Conservation (phyloP, 1,139 yeast genomes). For the Protomyces pachydermus region DNA sequence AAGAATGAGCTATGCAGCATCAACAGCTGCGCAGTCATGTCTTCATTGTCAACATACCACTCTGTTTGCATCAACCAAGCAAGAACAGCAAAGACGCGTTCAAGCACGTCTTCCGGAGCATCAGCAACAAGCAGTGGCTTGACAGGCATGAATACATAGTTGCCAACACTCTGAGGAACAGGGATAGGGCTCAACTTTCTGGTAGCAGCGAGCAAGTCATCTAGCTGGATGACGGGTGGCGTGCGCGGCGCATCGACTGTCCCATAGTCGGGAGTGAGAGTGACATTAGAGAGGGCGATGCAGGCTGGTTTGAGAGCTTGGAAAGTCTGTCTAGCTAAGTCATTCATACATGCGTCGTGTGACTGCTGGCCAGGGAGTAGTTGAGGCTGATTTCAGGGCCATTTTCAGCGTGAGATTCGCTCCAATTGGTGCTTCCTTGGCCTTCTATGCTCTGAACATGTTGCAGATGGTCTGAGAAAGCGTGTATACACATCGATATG, state of each 20-base stretch:
- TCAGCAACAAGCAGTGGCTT: constrained; percentile 11
- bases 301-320: constrained; percentile 8
- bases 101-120: background rate
- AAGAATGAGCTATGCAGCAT: constrained; percentile 1
- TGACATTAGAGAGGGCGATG: constrained; percentile 8
- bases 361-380: background rate
- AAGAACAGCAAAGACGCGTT: constrained; percentile 1
- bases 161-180: constrained; percentile 11
- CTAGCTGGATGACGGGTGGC: constrained; percentile 1
- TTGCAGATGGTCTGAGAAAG: too few relatives aligned
- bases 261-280: background rate
- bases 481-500: too few relatives aligned
- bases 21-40: constrained; percentile 14
- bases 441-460: too few relatives aligned
- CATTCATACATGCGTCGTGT: constrained; percentile 12
- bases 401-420: background rate
- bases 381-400: background rate
- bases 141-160: constrained; percentile 17
- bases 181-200: background rate
- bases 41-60: constrained; percentile 3
- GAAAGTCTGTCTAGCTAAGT: background rate
- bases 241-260: background rate
- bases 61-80: constrained; percentile 11
- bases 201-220: background rate
- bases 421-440: too few relatives aligned